phyloP scores from a whole-genome alignment of 2,329 filamentous ascomycete genomes.

The Neofusicoccum parvum region DNA sequence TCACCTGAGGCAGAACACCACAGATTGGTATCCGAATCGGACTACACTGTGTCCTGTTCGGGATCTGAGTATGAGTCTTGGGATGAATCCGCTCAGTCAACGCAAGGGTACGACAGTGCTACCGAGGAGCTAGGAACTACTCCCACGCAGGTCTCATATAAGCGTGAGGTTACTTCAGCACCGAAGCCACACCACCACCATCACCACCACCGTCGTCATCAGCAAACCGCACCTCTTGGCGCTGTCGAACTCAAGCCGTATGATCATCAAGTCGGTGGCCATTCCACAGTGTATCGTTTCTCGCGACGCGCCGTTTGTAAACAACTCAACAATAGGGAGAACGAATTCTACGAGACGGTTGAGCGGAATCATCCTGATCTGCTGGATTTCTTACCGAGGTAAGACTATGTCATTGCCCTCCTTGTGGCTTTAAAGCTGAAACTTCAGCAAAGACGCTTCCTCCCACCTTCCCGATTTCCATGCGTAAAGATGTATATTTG shows the following conservation, averaged over 20 bases:
- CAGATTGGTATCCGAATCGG: conserved; percentile 18
- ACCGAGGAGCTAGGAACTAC: conserved; percentile 54
- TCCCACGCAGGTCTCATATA: conserved; percentile 31
- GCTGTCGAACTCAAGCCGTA: conserved; percentile 97
- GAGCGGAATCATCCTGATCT: conserved; percentile 89
- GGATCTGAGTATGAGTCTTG: conserved; percentile 47
- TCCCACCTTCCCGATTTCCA: background rate
- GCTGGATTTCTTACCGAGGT: conserved; percentile 83
- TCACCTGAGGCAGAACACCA: conserved; percentile 37
- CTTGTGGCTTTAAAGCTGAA: conserved; percentile 41
- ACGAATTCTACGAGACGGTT: conserved; percentile 97
- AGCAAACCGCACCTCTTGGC: conserved; percentile 66
- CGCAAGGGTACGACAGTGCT: conserved; percentile 51
- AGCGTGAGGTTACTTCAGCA: conserved; percentile 22
- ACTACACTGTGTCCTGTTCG: conserved; percentile 33
- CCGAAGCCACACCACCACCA: conserved; percentile 32
- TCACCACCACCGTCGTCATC: conserved; percentile 34
- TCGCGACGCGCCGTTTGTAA: conserved; percentile 96
- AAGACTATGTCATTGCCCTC: conserved; percentile 29
- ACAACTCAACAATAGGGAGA: conserved; percentile 95
- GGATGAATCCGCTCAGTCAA: conserved; percentile 46
- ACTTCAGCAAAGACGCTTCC: conserved; percentile 39
- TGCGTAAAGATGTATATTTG: conserved; percentile 24
- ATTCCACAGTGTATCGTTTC: conserved; percentile 95
- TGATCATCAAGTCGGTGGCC: conserved; percentile 94